phyloP scores from a whole-genome alignment of 768 basidiomycete species.

The Boletus subcaerulescens region DNA sequence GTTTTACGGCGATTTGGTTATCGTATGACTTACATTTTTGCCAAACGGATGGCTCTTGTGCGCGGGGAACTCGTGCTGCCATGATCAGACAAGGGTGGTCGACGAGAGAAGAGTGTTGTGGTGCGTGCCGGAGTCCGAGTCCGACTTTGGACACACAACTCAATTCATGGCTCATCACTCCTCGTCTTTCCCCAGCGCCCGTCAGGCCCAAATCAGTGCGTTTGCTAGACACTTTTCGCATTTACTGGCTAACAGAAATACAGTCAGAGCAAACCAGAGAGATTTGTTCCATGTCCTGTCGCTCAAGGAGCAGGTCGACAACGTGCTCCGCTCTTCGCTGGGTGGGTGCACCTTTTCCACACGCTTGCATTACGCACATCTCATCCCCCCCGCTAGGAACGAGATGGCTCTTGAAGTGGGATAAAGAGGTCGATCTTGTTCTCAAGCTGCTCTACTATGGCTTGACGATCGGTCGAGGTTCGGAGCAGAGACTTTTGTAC shows the following conservation, averaged over 20 bases:
- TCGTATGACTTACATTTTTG: conserved; percentile 59
- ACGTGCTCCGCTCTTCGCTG: conserved; percentile 71
- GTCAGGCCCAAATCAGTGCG: conserved; percentile 86
- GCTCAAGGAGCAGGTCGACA: conserved; percentile 72
- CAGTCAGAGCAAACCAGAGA: conserved; percentile 84
- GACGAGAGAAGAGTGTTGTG: not conserved
- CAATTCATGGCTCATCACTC: conserved; percentile 20
- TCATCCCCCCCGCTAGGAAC: conserved; percentile 51
- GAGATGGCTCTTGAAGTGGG: conserved; percentile 76
- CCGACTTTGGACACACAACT: not conserved
- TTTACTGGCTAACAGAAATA: conserved; percentile 8
- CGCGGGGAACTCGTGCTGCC: conserved; percentile 35
- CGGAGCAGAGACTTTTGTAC: conserved; percentile 6
- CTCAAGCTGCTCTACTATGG: conserved; percentile 72
- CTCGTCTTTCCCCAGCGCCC: conserved; percentile 66
- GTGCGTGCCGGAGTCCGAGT: conserved; percentile 3
- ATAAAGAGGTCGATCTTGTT: conserved; percentile 71
- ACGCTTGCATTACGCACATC: conserved; percentile 5
- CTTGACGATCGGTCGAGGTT: conserved; percentile 73
- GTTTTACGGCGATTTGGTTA: not conserved
- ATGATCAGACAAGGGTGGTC: conserved; percentile 9
- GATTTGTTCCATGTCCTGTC: conserved; percentile 76
- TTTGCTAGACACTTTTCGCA: conserved; percentile 6
- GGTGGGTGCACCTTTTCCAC: conserved; percentile 42
- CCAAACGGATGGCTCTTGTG: conserved; percentile 63